A percentile compares a stretch with the other conserved stretches of the same genome.
Conservation (phyloP, 768 basidiomycete genomes). For the Trichaptum fuscoviolaceum region DNA sequence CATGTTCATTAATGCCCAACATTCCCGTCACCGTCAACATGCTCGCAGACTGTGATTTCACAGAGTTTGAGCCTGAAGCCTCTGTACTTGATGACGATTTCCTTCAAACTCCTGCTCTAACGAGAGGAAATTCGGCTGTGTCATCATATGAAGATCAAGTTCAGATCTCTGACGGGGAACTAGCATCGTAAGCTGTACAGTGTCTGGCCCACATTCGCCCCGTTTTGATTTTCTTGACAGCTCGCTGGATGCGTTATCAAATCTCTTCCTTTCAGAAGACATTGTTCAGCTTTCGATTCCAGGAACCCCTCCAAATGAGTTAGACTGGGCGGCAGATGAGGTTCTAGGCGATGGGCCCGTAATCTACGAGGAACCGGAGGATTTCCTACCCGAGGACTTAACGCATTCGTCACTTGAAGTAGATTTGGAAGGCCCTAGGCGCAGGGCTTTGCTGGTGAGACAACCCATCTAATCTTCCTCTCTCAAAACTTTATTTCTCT, state of each 20-base stretch:
- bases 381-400: not conserved
- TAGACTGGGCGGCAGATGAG: not conserved
- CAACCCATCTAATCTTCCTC: not conserved
- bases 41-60: not conserved
- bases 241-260: not conserved
- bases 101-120: not conserved
- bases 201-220: not conserved
- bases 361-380: not conserved
- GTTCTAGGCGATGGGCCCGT: not conserved
- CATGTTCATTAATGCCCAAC: not conserved
- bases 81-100: not conserved
- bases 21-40: not conserved
- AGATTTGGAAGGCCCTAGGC: not conserved
- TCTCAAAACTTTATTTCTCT: not conserved
- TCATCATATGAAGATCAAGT: not conserved
- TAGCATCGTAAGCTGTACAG: not conserved
- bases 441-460: not conserved
- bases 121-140: not conserved
- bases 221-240: not conserved
- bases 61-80: not conserved
- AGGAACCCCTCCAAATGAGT: not conserved
- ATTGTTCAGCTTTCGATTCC: not conserved
- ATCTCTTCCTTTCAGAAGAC: not conserved
- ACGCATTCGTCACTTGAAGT: not conserved
- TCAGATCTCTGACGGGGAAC: not conserved